Evolutionary conservation across 2,329 filamentous ascomycete species (phyloP), one percentile per base, ranked within the genome.

Genomic region (Aureobasidium sp.): DNA sequence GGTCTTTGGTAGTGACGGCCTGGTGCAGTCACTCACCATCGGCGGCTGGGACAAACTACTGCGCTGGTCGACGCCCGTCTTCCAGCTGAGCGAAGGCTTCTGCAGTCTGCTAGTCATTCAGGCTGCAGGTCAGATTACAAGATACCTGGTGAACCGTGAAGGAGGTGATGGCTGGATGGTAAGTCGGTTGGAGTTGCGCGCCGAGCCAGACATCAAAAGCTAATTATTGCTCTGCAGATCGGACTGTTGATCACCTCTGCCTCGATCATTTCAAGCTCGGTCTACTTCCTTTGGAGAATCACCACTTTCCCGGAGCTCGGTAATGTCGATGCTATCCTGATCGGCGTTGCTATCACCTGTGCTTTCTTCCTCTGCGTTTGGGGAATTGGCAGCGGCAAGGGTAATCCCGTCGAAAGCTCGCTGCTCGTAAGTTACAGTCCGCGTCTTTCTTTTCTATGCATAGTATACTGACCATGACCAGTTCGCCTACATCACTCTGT

Each of bases 401-500:
- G 94, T 64, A 99, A 96, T 70, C 91, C 93, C 2, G 89, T 97
- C 60, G 93, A 99, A 76, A 96, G 91, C 67, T 96, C 93, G 27
- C 80, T 99, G 11, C 83, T 99, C 32, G 76, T 78, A 73, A 57
- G 74, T 67, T 21, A n/a, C 21, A 39, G 5, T 30, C 21, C 36
- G 25, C 11, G n/a, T n/a, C 34, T 27, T 13, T 45, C 37, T 41
- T 10, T 25, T n/a, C n/a, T 13, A 2, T 29, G 30, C 6, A 29
- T 15, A 16, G 6, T 36, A 42, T 10, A 39, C 45, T 59, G 29
- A 59, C 29, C 9, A 7, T 27, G 44, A 25, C 68, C 53, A 78
- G 75, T 97, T 99, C 71, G 93, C 94, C 70, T 99, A 99, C 75
- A 86, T 97, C 64, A 94, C 96, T n/a, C 86, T 99, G 65, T 97